Evolutionary conservation across 148 eudicot genomes (phyloP).

Genomic region (Rhododendron griersonianum): DNA sequence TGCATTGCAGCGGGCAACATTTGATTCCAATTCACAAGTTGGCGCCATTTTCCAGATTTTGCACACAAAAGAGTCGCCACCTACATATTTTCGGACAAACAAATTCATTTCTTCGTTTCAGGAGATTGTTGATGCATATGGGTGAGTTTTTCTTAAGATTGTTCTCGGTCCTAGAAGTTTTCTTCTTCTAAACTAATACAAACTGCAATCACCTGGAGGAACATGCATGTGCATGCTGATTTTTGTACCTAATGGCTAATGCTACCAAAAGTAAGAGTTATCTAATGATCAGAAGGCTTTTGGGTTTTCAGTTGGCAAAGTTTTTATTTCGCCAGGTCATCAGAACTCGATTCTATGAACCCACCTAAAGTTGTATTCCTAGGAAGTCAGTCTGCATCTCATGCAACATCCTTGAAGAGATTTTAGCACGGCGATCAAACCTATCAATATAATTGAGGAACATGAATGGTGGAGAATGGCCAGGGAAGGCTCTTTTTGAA

Average conservation of each 20-base stretch:
- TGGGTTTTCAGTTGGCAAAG: not conserved
- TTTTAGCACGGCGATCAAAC: not conserved
- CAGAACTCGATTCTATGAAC: not conserved
- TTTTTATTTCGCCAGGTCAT: not conserved
- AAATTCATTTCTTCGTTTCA: constrained; percentile 79
- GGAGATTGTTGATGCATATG: constrained; percentile 97
- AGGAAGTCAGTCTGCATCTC: not conserved
- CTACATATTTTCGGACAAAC: constrained; percentile 86
- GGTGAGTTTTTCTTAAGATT: constrained; percentile 45
- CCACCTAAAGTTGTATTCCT: not conserved
- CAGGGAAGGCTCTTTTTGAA: too few relatives aligned
- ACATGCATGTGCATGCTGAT: not conserved
- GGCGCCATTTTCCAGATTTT: constrained; percentile 88
- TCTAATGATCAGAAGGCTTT: not conserved
- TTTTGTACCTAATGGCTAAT: not conserved
- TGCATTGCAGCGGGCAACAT: constrained; percentile 68
- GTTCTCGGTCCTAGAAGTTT: not conserved
- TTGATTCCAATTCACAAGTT: constrained; percentile 88
- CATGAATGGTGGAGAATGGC: too few relatives aligned
- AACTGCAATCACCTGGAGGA: not conserved
- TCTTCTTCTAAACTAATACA: not conserved
- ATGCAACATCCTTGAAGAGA: not conserved
- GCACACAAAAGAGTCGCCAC: constrained; percentile 82
- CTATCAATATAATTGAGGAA: not conserved
- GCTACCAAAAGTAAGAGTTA: not conserved